Conservation (phyloP, 2,329 filamentous ascomycete genomes). For the Passalora sequoiae region DNA sequence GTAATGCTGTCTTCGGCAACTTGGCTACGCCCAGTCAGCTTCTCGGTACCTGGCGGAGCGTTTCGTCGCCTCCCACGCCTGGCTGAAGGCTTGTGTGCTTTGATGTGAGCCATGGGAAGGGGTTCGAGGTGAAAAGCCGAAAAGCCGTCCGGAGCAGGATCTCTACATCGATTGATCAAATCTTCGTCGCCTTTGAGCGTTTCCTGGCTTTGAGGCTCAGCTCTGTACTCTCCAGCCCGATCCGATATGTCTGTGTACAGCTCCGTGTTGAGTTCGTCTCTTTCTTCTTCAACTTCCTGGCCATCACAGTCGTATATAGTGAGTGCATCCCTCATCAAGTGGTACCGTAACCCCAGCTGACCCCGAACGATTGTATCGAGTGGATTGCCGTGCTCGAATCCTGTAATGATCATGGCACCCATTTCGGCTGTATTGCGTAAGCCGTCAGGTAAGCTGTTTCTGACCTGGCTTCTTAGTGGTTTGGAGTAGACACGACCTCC, state of each 20-base stretch:
- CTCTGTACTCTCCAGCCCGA: conserved; percentile 83
- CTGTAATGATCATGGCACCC: conserved; percentile 97
- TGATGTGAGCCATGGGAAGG: conserved; percentile 27
- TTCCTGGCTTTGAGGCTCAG: conserved; percentile 64
- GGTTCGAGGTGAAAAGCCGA: conserved; percentile 31
- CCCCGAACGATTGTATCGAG: conserved; percentile 85
- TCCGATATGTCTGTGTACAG: conserved; percentile 94
- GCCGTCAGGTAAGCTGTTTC: conserved; percentile 47
- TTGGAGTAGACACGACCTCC: conserved; percentile 93
- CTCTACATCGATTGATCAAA: conserved; percentile 75
- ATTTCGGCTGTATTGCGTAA: conserved; percentile 81
- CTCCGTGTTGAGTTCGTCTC: conserved; percentile 80
- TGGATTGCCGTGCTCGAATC: conserved; percentile 92
- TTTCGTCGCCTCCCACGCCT: conserved; percentile 36
- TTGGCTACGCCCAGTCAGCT: conserved; percentile 66
- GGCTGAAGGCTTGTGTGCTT: conserved; percentile 28
- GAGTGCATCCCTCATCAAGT: conserved; percentile 71
- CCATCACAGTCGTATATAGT: conserved; percentile 85
- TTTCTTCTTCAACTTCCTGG: conserved; percentile 67
- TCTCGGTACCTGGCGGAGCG: conserved; percentile 51
- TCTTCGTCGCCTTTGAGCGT: conserved; percentile 78
- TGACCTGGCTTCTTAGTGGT: conserved; percentile 56
- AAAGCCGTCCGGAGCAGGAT: conserved; percentile 49
- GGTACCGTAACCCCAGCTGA: conserved; percentile 81
- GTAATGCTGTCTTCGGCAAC: conserved; percentile 65